Base-by-base conservation (phyloP, 495 filamentous ascomycete species). In the Neurospora tetrasperma region DNA sequence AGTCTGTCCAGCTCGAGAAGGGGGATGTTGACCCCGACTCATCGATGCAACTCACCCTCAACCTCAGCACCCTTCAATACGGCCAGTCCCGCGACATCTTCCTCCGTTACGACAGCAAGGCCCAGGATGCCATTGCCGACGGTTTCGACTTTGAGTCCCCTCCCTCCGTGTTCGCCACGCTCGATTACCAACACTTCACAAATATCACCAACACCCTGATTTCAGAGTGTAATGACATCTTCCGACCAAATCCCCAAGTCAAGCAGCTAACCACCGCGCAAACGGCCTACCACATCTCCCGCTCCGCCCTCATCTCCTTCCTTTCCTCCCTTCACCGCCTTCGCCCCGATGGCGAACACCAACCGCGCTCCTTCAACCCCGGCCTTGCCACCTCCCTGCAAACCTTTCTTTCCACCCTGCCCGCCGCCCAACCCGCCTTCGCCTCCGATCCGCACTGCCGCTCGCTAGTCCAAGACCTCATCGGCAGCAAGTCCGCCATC, bases 71-170 rank as follows among this genome's bases (percentile, higher is more conserved):
- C 73, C 68, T 86, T 20, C 83, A 85, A 74, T 86, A 85, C 71
- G 84, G 83, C 72, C 84, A 86, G 44, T 83, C 84, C 4, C 77
- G 83, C 11, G 84, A 85, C 72, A 80, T 86, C 69, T 83, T 79
- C 71, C 79, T 85, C 39, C 68, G 72, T 42, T 76, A 76, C 70
- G 69, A 48, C 20, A 43, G 41, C 23, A 18, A 10, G 20, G 4
- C 71, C 8, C n/a, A 35, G 2, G 18, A 71, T 2, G 27, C 75
- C 14, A 6, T 72, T 16, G 20, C n/a, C 3, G 14, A 42, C 4
- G 44, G 73, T 3, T 70, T 75, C 41, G 69, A 42, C 27, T 18
- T 72, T 2, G 73, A 77, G 20, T n/a, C 48, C 35, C 31, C 27
- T 5, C 72, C 71, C 35, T 35, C 42, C 8, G 70, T 86, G 35